phyloP scores from a whole-genome alignment of 768 basidiomycete genomes.

The Lentinula lateritia region DNA sequence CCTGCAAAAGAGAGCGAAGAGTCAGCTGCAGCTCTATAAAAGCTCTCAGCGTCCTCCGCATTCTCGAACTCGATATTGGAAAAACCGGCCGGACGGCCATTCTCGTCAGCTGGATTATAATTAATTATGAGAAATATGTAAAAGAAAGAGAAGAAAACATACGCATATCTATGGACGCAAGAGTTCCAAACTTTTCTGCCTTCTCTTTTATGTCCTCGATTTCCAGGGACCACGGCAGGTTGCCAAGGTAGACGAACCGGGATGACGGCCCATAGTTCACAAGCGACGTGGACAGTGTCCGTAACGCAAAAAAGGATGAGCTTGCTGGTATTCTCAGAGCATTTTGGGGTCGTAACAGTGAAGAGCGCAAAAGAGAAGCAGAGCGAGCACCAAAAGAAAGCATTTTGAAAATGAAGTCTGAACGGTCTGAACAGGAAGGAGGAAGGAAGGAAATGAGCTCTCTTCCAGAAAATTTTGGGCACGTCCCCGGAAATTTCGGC shows the following conservation, averaged over 20 bases:
- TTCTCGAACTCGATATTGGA: slow-evolving; percentile 1
- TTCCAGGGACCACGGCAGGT: slow-evolving; percentile 2
- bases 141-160: neutral
- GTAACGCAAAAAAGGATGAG: neutral
- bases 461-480: neutral
- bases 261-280: neutral
- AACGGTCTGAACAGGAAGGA: neutral
- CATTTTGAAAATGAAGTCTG: neutral
- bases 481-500: too few relatives aligned
- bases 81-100: slow-evolving; percentile 1
- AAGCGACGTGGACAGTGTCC: neutral
- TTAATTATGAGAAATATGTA: neutral
- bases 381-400: neutral
- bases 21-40: neutral
- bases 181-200: slow-evolving; percentile 3
- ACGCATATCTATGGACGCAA: slow-evolving; percentile 3
- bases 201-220: slow-evolving; percentile 1
- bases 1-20: neutral
- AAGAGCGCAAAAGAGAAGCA: neutral
- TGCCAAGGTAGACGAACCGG: slow-evolving; percentile 1
- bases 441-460: neutral
- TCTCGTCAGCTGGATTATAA: neutral
- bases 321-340: neutral
- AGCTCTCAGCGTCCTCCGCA: neutral
- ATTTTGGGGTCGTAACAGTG: neutral